These are phyloP conservation scores for Tylopilus sp. DNA, from an alignment of 768 basidiomycete genomes.

Conservation along the genomic window DNA sequence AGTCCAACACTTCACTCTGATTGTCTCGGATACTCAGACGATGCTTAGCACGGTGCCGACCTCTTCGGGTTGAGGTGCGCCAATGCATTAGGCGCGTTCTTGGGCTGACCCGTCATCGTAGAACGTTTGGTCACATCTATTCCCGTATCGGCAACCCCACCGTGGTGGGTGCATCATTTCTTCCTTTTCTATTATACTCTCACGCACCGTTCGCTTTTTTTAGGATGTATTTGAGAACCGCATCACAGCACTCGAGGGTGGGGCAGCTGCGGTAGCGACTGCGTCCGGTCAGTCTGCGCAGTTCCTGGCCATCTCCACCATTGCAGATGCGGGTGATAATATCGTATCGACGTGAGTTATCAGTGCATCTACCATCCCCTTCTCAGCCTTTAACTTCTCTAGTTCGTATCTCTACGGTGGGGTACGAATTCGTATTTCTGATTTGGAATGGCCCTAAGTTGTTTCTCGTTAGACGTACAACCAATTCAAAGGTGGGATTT, in stretches of 20 bases:
- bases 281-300: slow-evolving; percentile 63
- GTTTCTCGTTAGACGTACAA: slow-evolving; percentile 48
- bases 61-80: slow-evolving; percentile 45
- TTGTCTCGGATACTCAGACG: slow-evolving; percentile 3
- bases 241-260: slow-evolving; percentile 62
- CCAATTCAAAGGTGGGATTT: slow-evolving; percentile 52
- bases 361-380: background rate
- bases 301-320: slow-evolving; percentile 52
- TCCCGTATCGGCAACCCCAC: slow-evolving; percentile 57
- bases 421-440: slow-evolving; percentile 28
- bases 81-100: too few species aligned
- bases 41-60: slow-evolving; percentile 48
- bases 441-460: background rate
- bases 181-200: background rate
- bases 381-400: background rate
- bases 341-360: slow-evolving; percentile 53
- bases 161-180: slow-evolving; percentile 36
- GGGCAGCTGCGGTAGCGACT: slow-evolving; percentile 53
- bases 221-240: slow-evolving; percentile 66
- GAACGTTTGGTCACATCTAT: slow-evolving; percentile 48
- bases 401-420: slow-evolving; percentile 60
- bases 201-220: background rate
- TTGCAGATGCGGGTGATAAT: slow-evolving; percentile 58
- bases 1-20: slow-evolving; percentile 1
- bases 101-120: slow-evolving; percentile 10